Conservation (phyloP, 352 stramenopile species). For the Phytopythium aichiense region DNA sequence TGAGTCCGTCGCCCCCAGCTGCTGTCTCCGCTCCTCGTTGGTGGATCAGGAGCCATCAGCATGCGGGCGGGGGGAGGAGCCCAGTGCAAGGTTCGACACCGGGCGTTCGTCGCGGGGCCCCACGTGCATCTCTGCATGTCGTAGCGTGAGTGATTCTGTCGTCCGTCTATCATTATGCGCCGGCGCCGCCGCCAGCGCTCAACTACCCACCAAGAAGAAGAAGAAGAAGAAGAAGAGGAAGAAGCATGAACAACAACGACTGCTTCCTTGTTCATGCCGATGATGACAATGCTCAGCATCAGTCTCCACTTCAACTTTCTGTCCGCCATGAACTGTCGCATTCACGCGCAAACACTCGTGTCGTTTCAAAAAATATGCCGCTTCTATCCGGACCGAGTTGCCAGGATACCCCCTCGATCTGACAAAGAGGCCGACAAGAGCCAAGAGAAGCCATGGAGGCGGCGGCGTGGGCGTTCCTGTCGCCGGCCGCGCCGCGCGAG, state of each 20-base stretch:
- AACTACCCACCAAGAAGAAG: not conserved
- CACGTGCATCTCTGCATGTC: not conserved
- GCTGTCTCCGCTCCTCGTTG: not conserved
- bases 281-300: too few relatives aligned
- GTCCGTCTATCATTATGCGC: constrained; percentile 7
- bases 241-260: not conserved
- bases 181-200: not conserved
- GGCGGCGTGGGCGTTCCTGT: constrained; percentile 19
- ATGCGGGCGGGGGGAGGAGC: not conserved
- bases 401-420: too few relatives aligned
- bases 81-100: not conserved
- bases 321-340: too few relatives aligned
- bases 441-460: constrained; percentile 2
- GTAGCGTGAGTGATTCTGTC: constrained; percentile 1
- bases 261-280: too few relatives aligned
- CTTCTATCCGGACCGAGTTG: too few relatives aligned
- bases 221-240: not conserved
- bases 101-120: not conserved
- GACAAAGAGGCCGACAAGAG: not conserved
- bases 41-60: not conserved
- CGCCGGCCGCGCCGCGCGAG: constrained; percentile 26
- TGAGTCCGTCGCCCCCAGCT: not conserved
- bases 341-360: too few relatives aligned
- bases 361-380: too few relatives aligned
- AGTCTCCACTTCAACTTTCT: too few relatives aligned